These are phyloP conservation scores for Zygosaccharomyces pseudobailii DNA, from an alignment of 1,139 yeast genomes.

Conservation along the genomic window DNA sequence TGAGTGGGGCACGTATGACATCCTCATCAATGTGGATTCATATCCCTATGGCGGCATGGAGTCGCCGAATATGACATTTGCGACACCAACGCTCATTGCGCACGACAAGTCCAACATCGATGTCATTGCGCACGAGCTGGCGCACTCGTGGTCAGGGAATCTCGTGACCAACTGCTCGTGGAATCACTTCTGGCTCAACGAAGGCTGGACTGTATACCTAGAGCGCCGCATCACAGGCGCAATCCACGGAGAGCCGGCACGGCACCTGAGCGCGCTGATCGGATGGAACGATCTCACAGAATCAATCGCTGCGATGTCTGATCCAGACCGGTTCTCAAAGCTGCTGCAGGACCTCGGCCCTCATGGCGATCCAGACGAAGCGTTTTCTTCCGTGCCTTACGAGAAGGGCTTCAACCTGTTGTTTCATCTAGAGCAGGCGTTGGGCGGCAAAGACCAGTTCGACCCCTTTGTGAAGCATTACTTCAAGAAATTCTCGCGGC, in stretches of 20 bases:
- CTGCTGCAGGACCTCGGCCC: slow-evolving; percentile 66
- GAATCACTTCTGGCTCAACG: slow-evolving; percentile 94
- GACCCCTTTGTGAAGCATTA: slow-evolving; percentile 78
- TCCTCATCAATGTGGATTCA: slow-evolving; percentile 71
- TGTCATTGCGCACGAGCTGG: slow-evolving; percentile 87
- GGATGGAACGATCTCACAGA: slow-evolving; percentile 83
- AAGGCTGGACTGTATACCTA: slow-evolving; percentile 92
- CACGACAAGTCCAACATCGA: slow-evolving; percentile 84
- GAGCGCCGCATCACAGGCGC: slow-evolving; percentile 80
- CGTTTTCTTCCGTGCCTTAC: slow-evolving; percentile 83
- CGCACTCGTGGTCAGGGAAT: slow-evolving; percentile 92
- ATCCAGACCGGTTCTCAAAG: slow-evolving; percentile 50
- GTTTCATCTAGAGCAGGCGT: slow-evolving; percentile 60
- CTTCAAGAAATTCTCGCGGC: slow-evolving; percentile 61
- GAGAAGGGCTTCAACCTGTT: slow-evolving; percentile 85
- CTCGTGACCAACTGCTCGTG: slow-evolving; percentile 84
- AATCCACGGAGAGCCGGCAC: slow-evolving; percentile 67
- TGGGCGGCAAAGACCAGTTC: slow-evolving; percentile 59
- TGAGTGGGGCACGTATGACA: slow-evolving; percentile 83
- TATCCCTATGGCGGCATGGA: slow-evolving; percentile 98
- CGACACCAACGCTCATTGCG: slow-evolving; percentile 83
- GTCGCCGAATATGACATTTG: slow-evolving; percentile 85
- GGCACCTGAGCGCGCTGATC: slow-evolving; percentile 78
- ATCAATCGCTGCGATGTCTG: slow-evolving; percentile 58
- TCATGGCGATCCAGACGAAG: slow-evolving; percentile 78